A percentile compares a stretch with the other conserved stretches of the same genome.
phyloP scores from a whole-genome alignment of 2,329 filamentous ascomycete genomes.

The Fusarium verticillioides region DNA sequence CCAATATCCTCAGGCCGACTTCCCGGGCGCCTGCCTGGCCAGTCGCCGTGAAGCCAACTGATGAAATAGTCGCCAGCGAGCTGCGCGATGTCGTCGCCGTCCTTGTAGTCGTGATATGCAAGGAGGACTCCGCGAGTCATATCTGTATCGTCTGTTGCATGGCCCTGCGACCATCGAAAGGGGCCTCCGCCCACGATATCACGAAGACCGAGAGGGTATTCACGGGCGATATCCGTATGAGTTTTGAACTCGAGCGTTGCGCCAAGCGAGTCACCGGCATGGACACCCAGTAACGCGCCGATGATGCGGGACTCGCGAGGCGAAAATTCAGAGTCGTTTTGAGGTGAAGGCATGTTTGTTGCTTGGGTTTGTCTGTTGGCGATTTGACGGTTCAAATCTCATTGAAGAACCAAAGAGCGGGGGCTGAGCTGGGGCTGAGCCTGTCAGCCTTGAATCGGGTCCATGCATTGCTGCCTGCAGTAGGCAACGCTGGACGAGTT shows the following conservation, averaged over 20 bases:
- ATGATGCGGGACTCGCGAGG: constrained; percentile 47
- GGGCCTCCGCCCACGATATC: constrained; percentile 58
- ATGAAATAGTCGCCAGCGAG: constrained; percentile 54
- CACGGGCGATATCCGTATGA: constrained; percentile 47
- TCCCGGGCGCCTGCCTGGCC: constrained; percentile 53
- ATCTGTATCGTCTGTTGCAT: constrained; percentile 62
- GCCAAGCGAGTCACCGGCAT: constrained; percentile 60
- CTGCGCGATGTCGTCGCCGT: constrained; percentile 45
- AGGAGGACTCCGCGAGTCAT: constrained; percentile 58
- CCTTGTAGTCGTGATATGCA: constrained; percentile 50
- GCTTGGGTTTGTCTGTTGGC: background rate
- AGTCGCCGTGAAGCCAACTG: constrained; percentile 55
- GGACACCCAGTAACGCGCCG: constrained; percentile 59
- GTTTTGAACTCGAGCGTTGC: constrained; percentile 57
- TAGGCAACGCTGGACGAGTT: too few relatives aligned
- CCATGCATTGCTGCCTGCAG: background rate
- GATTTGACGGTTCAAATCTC: background rate
- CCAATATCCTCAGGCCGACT: constrained; percentile 54
- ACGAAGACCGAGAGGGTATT: constrained; percentile 53
- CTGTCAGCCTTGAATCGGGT: background rate
- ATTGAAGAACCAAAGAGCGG: background rate
- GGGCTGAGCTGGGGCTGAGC: background rate
- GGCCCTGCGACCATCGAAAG: constrained; percentile 56
- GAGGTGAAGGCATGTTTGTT: background rate
- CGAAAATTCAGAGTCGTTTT: background rate